A percentile compares a stretch with the other conserved stretches of the same genome.
phyloP scores from a whole-genome alignment of 1,284 basidiomycete species.

The Fistulina hepatica region DNA sequence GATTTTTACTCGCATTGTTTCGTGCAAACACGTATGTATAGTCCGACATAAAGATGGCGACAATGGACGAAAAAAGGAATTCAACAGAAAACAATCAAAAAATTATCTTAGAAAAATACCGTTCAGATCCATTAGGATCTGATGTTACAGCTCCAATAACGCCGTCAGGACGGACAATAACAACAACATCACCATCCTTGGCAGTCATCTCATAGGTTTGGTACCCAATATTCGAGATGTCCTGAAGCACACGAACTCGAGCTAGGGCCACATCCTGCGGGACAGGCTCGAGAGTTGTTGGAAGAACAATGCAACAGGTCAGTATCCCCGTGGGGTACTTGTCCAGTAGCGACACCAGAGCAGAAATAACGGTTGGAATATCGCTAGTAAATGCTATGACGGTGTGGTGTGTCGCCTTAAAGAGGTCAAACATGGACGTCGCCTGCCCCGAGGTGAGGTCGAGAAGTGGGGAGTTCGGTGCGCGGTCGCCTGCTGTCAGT shows the following conservation, averaged over 20 bases:
- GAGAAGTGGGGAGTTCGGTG: conserved; percentile 5
- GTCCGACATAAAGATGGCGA: no score
- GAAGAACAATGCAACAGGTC: conserved; percentile 1
- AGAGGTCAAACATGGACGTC: conserved; percentile 10
- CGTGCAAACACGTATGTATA: no score
- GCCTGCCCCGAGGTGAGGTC: neutral
- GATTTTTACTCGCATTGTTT: no score
- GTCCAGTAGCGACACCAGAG: neutral
- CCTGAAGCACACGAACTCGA: conserved; percentile 5
- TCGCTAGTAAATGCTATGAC: conserved; percentile 11
- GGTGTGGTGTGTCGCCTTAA: conserved; percentile 8
- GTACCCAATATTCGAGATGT: conserved; percentile 6
- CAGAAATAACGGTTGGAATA: neutral
- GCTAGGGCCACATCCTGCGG: neutral
- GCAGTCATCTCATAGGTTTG: conserved; percentile 3
- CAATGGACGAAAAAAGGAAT: no score
- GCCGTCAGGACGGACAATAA: conserved; percentile 9
- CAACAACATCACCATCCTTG: neutral
- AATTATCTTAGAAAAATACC: conserved; percentile 7
- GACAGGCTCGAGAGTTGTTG: no score
- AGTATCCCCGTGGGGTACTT: conserved; percentile 3
- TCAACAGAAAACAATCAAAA: conserved; percentile 2
- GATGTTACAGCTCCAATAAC: conserved; percentile 6
- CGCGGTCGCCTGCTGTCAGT: conserved; percentile 25
- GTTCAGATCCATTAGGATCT: conserved; percentile 1